Base-by-base conservation (phyloP, 768 basidiomycete genomes). In the Cyathus striatus region DNA sequence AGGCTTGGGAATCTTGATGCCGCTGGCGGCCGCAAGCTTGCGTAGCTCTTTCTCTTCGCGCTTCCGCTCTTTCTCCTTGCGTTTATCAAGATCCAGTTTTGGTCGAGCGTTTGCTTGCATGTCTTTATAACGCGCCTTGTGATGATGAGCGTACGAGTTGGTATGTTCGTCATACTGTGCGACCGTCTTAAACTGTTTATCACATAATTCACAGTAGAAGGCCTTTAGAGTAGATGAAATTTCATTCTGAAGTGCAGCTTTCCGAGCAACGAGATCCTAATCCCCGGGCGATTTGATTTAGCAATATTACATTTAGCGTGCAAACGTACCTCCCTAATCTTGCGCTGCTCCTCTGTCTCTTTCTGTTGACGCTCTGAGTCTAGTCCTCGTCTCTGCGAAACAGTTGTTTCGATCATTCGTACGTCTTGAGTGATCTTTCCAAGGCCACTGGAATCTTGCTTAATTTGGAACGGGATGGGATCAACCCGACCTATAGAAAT, bases 141-240 rank as follows among this genome's bases (percentile, higher is more conserved):
- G 89, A 52, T 88, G 86, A 55, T 90, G 88, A 0, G 87, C 86
- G 50, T 90, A 90, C 5, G 90, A 90, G 54, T 90, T 91, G 42
- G 86, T 87, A 61, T 92, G 90, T 54, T 91, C 90, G 49, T 91
- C 90, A 52, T 87, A 92, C 54, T 90, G 89, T 0, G 86, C 81
- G 16, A 91, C 86, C 38, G 75, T 91, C 59, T 82, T 76, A 65
- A 90, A 91, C 58, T 92, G 90, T 58, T 90, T 90, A 48, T 90
- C 87, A 66, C 90, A 92, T 16, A 90, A 72, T 20, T 70, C 63
- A 58, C 90, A 92, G 57, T 90, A 90, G 62, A 91, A 91, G 6
- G 86, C 72, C 23, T 73, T 73, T 37, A 91, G 71, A 4, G 81
- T 80, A 38, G 72, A 71, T 1, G 75, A 76, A 23, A 92, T 78